A percentile compares a stretch with the other conserved stretches of the same genome.
phyloP scores from a whole-genome alignment of 148 eudicot species.

The Chenopodium berlandieri region DNA sequence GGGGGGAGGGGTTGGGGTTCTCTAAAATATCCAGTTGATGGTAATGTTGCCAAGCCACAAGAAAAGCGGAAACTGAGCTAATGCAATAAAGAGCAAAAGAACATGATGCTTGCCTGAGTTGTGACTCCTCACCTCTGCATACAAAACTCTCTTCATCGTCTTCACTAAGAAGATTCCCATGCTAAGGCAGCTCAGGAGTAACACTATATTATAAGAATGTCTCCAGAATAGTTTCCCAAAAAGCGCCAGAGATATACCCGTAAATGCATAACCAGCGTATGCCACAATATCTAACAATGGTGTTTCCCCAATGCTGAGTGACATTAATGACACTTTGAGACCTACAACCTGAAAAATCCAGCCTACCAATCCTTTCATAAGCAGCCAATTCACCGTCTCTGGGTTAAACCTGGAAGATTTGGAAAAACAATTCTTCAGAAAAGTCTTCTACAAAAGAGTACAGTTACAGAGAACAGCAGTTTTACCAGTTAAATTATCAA shows the following conservation, averaged over 20 bases:
- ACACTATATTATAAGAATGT: conserved; percentile 52
- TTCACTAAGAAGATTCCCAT: conserved; percentile 78
- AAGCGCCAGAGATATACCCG: conserved; percentile 58
- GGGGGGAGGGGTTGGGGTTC: too few species aligned
- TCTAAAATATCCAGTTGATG: conserved; percentile 59
- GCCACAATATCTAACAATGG: conserved; percentile 69
- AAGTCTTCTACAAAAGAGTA: background rate
- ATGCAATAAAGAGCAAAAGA: conserved; percentile 61
- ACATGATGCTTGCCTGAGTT: conserved; percentile 72
- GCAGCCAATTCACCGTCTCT: conserved; percentile 45
- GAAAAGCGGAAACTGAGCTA: conserved; percentile 77
- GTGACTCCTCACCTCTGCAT: conserved; percentile 66
- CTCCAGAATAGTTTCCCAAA: conserved; percentile 48
- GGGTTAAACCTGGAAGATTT: conserved; percentile 37
- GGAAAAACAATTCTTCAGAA: background rate
- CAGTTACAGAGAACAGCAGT: background rate
- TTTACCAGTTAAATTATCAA: background rate
- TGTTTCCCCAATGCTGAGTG: conserved; percentile 69
- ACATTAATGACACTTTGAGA: conserved; percentile 59
- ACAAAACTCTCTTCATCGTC: conserved; percentile 79
- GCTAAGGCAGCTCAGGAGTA: conserved; percentile 73
- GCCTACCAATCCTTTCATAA: conserved; percentile 52
- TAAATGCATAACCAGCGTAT: conserved; percentile 73
- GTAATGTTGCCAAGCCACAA: conserved; percentile 73
- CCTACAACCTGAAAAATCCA: conserved; percentile 49